Conservation (phyloP, 306 rosid genomes). For the Cicer judaicum region DNA sequence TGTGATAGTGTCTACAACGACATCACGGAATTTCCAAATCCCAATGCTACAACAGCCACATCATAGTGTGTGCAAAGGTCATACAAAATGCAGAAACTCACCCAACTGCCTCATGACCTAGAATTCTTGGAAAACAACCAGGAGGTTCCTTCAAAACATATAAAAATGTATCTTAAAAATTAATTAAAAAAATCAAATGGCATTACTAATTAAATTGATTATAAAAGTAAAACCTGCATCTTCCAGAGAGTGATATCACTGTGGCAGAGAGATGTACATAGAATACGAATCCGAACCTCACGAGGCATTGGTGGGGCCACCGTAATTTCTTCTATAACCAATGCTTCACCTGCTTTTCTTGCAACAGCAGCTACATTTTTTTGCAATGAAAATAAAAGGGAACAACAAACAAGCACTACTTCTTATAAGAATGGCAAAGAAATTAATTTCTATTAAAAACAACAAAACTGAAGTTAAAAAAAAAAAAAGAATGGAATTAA, state of each 20-base stretch:
- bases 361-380: constrained; percentile 63
- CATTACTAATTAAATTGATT: background rate
- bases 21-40: background rate
- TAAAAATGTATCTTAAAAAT: constrained; percentile 11
- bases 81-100: constrained; percentile 35
- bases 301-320: constrained; percentile 77
- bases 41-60: background rate
- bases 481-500: background rate
- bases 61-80: background rate
- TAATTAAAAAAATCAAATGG: constrained; percentile 4
- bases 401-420: background rate
- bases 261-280: constrained; percentile 75
- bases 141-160: constrained; percentile 60
- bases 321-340: constrained; percentile 65
- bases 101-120: constrained; percentile 91
- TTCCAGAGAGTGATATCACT: constrained; percentile 70
- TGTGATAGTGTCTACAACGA: background rate
- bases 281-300: constrained; percentile 72
- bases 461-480: background rate
- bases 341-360: constrained; percentile 69
- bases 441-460: background rate
- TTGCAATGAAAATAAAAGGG: background rate
- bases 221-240: constrained; percentile 58
- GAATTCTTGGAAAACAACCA: constrained; percentile 66
- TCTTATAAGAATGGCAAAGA: background rate